Evolutionary conservation across 2,329 filamentous ascomycete species (phyloP).

Genomic region (Curvularia verruculosa): DNA sequence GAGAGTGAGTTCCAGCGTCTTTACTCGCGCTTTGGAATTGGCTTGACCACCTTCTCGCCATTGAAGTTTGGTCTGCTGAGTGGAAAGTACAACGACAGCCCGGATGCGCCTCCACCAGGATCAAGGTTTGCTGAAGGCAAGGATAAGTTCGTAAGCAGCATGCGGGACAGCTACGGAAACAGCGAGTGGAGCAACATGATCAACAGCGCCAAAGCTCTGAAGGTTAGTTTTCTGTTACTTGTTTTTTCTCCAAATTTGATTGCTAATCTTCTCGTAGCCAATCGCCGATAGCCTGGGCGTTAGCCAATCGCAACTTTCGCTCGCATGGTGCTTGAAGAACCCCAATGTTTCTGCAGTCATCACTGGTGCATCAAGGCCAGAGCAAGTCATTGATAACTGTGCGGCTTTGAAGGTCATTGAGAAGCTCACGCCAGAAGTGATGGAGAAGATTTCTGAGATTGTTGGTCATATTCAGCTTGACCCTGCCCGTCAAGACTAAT

Average conservation of each 20-base stretch:
- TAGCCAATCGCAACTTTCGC: conserved; percentile 53
- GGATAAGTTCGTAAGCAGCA: conserved; percentile 61
- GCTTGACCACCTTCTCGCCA: conserved; percentile 62
- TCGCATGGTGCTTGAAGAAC: conserved; percentile 48
- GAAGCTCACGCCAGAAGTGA: conserved; percentile 53
- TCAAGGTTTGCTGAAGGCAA: conserved; percentile 64
- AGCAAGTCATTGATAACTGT: conserved; percentile 47
- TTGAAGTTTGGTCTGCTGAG: conserved; percentile 64
- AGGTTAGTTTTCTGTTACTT: conserved; percentile 25
- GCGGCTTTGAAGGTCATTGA: conserved; percentile 53
- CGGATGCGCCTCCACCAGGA: conserved; percentile 61
- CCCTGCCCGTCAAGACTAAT: conserved; percentile 31
- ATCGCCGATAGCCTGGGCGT: conserved; percentile 70
- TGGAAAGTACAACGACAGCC: conserved; percentile 65
- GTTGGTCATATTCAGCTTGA: conserved; percentile 34
- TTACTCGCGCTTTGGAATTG: conserved; percentile 61
- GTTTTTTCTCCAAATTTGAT: not conserved
- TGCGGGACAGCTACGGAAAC: conserved; percentile 53
- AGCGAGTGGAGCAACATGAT: conserved; percentile 63
- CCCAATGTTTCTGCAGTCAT: conserved; percentile 42
- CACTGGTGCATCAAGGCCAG: conserved; percentile 37
- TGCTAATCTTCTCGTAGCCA: conserved; percentile 23
- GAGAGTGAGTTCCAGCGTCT: conserved; percentile 64
- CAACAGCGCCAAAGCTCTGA: conserved; percentile 59
- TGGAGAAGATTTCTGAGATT: conserved; percentile 50